These are phyloP conservation scores for Aspergillus olivimuriae DNA, from an alignment of 495 filamentous ascomycete species.

Conservation along the genomic window DNA sequence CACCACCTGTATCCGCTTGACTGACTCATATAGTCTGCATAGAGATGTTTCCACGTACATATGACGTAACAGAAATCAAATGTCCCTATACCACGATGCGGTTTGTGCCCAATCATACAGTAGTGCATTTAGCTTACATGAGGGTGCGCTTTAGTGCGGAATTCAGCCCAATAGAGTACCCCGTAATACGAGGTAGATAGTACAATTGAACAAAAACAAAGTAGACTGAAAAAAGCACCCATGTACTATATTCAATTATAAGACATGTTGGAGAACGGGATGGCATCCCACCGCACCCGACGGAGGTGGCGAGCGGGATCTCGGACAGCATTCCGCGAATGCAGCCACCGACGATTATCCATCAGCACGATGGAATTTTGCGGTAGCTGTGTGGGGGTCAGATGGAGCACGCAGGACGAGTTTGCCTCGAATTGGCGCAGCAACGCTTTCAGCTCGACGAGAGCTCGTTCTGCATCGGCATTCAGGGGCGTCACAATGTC, in stretches of 20 bases:
- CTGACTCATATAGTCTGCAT: not conserved
- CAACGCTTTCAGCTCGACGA: slow-evolving; percentile 19
- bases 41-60: too few species aligned
- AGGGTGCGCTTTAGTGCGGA: not conserved
- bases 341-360: slow-evolving; percentile 34
- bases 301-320: slow-evolving; percentile 31
- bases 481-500: slow-evolving; percentile 23
- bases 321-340: slow-evolving; percentile 29
- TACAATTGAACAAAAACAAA: not conserved
- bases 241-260: not conserved
- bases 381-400: slow-evolving; percentile 19
- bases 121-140: not conserved
- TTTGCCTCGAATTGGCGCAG: slow-evolving; percentile 2
- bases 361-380: slow-evolving; percentile 25
- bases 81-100: not conserved
- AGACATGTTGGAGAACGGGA: slow-evolving; percentile 4
- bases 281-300: slow-evolving; percentile 30
- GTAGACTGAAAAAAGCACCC: not conserved
- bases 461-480: slow-evolving; percentile 12
- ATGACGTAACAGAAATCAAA: too few species aligned
- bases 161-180: not conserved
- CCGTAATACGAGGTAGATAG: not conserved
- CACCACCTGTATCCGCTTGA: not conserved
- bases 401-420: slow-evolving; percentile 9
- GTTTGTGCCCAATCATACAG: not conserved